Base-by-base conservation (phyloP, 2,329 filamentous ascomycete species). In the Fusarium albidum region DNA sequence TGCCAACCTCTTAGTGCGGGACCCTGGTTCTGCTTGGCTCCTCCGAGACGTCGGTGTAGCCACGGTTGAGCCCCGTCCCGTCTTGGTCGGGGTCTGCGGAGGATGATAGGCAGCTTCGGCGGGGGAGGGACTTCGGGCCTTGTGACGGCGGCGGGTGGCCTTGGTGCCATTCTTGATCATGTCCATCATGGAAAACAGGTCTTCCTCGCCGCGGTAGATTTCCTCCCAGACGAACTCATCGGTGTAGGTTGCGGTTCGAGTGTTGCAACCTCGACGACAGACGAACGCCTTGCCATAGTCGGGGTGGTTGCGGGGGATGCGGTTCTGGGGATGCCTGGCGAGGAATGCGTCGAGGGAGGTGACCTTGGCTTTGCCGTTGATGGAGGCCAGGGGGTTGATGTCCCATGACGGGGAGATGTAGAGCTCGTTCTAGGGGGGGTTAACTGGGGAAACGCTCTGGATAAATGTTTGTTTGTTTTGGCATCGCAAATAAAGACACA, bases 151-250 rank as follows among this genome's bases (percentile, higher is more conserved):
- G 7, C 74, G 72, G 14, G 86, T 90, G 21, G 84, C 82, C 68
- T 91, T 92, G 12, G 95, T 96, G 49, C 86, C 83, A 31, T 77
- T 81, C 68, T 89, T 83, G 13, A 97, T 81, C 57, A 88, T 76
- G 26, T 88, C 82, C 29, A 90, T 79, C 37, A 96, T 73, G 6
- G 79, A 70, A 40, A 83, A 82, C 26, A 96, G 79, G n/a, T 87
- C 80, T 17, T 79, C 78, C 27, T 79, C 79, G n/a, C 86, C 86
- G 1, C 77, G 79, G 65, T 91, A 96, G 3, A 96, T 75, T 35
- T 96, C 86, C 69, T 97, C 92, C 95, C 95, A 99, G 2, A 84
- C 72, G 62, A 99, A 96, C 65, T 97, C 92, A 12, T 95, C 86
- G 0, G 94, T 97, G 70, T 98, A 99, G 17, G 87, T 92, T 15